Evolutionary conservation across 371 early-diverging fungal species (phyloP), one percentile per base, ranked within the genome.

Genomic region (Umbelopsis sp.): DNA sequence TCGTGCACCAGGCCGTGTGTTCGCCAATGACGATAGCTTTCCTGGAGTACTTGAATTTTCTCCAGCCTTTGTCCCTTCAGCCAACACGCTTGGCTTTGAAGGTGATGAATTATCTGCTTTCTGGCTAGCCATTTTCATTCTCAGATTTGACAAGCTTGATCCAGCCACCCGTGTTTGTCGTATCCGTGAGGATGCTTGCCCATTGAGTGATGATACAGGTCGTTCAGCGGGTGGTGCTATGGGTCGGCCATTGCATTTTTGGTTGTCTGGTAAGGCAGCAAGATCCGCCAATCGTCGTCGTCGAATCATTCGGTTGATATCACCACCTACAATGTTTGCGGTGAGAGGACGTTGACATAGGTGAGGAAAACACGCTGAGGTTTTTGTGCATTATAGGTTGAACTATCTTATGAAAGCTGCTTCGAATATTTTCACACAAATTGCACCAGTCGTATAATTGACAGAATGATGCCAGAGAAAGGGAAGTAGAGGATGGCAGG

Each of bases 11-110:
- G 67, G 32, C 25, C 67, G 11, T 5, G 71, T 20, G 44, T 72
- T 73, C 65, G 65, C 57, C 65, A 62, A 65, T 65, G 65, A 44
- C 10, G 50, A 44, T n/a, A 25, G 22, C 9, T 48, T 51, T n/a
- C 14, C 44, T 37, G 48, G 18, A 48, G 69, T 20, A 35, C 46
- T 38, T 14, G 48, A 4, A 35, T 52, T 57, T 50, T 57, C 46
- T 65, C 65, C 48, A 48, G 18, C 35, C 18, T 57, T 57, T 35
- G 18, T 5, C 16, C 3, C 18, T 57, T 24, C 57, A 35, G 35
- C 25, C 12, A 1, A 3, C 35, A 12, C 18, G 32, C n/a, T 57
- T 29, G 37, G 0, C 18, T 18, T n/a, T 24, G 57, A 57, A 1
- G 41, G 12, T 10, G 41, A 7, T 41, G 1, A 10, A 7, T 1